These are phyloP conservation scores for Neonectria ditissima DNA, from an alignment of 2,329 filamentous ascomycete genomes.

Conservation along the genomic window DNA sequence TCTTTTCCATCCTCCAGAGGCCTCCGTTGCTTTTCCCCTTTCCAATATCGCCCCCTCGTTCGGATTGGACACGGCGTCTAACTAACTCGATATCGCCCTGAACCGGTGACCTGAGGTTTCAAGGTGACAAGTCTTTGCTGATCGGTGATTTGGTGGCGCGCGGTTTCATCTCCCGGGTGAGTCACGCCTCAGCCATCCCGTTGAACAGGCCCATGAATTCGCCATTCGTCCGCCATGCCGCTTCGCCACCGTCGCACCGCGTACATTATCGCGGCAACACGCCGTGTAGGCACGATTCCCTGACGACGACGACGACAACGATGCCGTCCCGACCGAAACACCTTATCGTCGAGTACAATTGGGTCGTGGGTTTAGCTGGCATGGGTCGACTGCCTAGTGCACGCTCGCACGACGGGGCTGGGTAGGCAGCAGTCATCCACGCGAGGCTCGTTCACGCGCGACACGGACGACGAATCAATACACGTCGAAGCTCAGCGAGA, in stretches of 20 bases:
- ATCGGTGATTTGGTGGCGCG: constrained; percentile 7
- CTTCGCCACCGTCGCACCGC: constrained; percentile 20
- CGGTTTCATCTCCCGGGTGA: constrained; percentile 21
- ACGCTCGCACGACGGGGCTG: constrained; percentile 18
- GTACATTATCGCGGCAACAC: not conserved
- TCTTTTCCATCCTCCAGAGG: constrained; percentile 17
- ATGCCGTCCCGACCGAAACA: not conserved
- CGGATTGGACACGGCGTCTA: constrained; percentile 2
- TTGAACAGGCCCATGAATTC: constrained; percentile 1
- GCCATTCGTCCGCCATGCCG: constrained; percentile 14
- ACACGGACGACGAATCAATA: constrained; percentile 15
- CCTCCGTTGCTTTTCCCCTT: constrained; percentile 12
- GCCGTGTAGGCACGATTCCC: constrained; percentile 4
- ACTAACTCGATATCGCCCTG: not conserved
- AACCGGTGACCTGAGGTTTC: constrained; percentile 12
- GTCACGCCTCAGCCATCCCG: constrained; percentile 17
- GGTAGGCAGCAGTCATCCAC: constrained; percentile 37
- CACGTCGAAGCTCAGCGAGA: not conserved
- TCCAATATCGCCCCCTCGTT: constrained; percentile 9
- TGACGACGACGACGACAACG: constrained; percentile 21
- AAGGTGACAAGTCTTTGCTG: not conserved
- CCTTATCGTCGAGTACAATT: not conserved
- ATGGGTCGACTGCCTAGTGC: constrained; percentile 18
- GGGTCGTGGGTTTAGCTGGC: constrained; percentile 1
- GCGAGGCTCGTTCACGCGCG: constrained; percentile 17